Evolutionary conservation across 768 basidiomycete genomes (phyloP).

Genomic region (Suillus placidus): DNA sequence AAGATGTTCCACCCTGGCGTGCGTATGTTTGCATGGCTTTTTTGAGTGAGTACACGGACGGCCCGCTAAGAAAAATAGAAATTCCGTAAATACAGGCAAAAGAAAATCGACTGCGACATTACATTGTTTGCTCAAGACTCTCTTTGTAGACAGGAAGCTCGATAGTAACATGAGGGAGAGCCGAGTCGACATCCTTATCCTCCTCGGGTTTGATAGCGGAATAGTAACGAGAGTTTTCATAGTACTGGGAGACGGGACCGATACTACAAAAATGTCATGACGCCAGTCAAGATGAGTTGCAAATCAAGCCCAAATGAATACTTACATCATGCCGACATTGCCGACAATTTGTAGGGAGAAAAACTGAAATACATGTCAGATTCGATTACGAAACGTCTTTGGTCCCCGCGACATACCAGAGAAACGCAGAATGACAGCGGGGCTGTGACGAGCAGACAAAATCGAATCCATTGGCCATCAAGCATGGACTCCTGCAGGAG

Average conservation of each 20-base stretch:
- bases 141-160: conserved; percentile 92
- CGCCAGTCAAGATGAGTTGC: conserved; percentile 7
- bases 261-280: conserved; percentile 43
- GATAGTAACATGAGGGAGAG: conserved; percentile 74
- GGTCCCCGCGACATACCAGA: conserved; percentile 48
- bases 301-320: conserved; percentile 15
- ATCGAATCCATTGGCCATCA: conserved; percentile 64
- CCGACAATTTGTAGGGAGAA: conserved; percentile 70
- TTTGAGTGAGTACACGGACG: conserved; percentile 74
- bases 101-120: conserved; percentile 31
- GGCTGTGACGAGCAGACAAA: conserved; percentile 62
- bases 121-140: conserved; percentile 81
- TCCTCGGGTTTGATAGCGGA: conserved; percentile 66
- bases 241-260: conserved; percentile 84
- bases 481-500: conserved; percentile 68
- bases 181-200: conserved; percentile 63
- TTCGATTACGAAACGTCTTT: conserved; percentile 7
- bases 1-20: conserved; percentile 77
- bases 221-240: conserved; percentile 84
- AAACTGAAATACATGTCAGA: conserved; percentile 48
- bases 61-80: conserved; percentile 43
- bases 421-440: conserved; percentile 81
- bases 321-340: conserved; percentile 68
- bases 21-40: conserved; percentile 88
- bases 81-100: background rate